Percentiles rank a stretch among this genome's conserved stretches.
These are phyloP conservation scores for Aspergillus pseudoviridinutans DNA, from an alignment of 2,329 filamentous ascomycete species.

Conservation along the genomic window DNA sequence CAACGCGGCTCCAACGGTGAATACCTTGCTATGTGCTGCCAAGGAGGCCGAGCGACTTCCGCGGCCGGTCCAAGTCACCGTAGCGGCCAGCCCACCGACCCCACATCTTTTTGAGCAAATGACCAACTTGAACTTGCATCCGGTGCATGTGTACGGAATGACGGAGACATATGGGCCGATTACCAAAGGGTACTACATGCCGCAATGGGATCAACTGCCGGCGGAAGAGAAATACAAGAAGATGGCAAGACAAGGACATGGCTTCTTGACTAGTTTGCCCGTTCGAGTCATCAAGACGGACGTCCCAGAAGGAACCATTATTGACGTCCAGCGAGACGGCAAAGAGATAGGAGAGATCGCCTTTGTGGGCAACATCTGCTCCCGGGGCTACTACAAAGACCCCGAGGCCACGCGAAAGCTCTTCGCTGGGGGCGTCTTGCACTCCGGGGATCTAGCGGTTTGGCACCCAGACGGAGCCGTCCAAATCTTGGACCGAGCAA, in stretches of 20 bases:
- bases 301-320: slow-evolving; percentile 61
- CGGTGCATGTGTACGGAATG: slow-evolving; percentile 88
- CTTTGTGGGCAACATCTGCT: slow-evolving; percentile 87
- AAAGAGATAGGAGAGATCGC: slow-evolving; percentile 80
- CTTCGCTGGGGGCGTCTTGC: slow-evolving; percentile 79
- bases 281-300: slow-evolving; percentile 78
- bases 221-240: slow-evolving; percentile 73
- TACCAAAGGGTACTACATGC: slow-evolving; percentile 87
- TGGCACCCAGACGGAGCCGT: slow-evolving; percentile 88
- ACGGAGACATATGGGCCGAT: slow-evolving; percentile 93
- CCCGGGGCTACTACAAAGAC: slow-evolving; percentile 90
- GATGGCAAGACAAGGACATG: slow-evolving; percentile 94
- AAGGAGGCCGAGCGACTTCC: slow-evolving; percentile 68
- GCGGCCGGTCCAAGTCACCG: slow-evolving; percentile 75
- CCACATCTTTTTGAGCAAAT: slow-evolving; percentile 91
- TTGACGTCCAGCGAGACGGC: slow-evolving; percentile 66
- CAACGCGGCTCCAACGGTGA: slow-evolving; percentile 93
- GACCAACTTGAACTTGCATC: slow-evolving; percentile 78
- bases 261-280: slow-evolving; percentile 78
- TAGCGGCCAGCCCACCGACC: slow-evolving; percentile 86
- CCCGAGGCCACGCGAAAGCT: slow-evolving; percentile 78
- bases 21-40: slow-evolving; percentile 82
- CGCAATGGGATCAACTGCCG: slow-evolving; percentile 73
- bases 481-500: slow-evolving; percentile 88
- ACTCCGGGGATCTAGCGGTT: slow-evolving; percentile 89